phyloP scores from a whole-genome alignment of 352 stramenopile genomes.

The Globisporangium solare region DNA sequence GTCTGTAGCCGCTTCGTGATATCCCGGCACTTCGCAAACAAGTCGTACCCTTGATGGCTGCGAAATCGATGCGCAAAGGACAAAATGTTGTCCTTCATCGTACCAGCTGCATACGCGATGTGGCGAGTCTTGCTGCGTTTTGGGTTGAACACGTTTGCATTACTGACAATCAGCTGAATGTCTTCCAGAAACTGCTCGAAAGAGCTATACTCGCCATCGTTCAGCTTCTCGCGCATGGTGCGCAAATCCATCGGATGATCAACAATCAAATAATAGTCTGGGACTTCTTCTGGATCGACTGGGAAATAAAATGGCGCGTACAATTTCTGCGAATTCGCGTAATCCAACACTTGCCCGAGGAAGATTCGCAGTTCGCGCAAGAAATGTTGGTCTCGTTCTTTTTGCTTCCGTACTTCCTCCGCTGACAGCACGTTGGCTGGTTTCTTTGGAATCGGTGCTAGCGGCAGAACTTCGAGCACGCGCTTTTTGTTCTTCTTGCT shows the following conservation, averaged over 20 bases:
- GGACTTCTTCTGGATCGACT: conserved; percentile 73
- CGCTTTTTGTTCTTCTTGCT: conserved; percentile 20
- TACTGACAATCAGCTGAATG: conserved; percentile 84
- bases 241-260: conserved; percentile 84
- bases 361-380: conserved; percentile 88
- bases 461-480: conserved; percentile 43
- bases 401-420: conserved; percentile 39
- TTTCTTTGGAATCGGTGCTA: conserved; percentile 44
- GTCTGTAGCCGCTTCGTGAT: conserved; percentile 62
- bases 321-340: conserved; percentile 61
- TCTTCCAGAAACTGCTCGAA: conserved; percentile 87
- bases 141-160: conserved; percentile 89
- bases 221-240: conserved; percentile 87
- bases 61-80: conserved; percentile 87
- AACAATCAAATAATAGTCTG: conserved; percentile 89
- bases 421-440: conserved; percentile 21
- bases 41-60: conserved; percentile 81
- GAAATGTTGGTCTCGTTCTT: conserved; percentile 77
- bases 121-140: conserved; percentile 63
- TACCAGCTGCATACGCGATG: conserved; percentile 74
- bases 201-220: conserved; percentile 86
- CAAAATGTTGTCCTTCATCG: conserved; percentile 89
- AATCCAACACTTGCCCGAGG: conserved; percentile 78
- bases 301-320: conserved; percentile 71
- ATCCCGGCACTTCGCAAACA: conserved; percentile 84